Evolutionary conservation across 805 yeast genomes (phyloP), one percentile per base, ranked within the genome.

Genomic region (Candida odintsovae): DNA sequence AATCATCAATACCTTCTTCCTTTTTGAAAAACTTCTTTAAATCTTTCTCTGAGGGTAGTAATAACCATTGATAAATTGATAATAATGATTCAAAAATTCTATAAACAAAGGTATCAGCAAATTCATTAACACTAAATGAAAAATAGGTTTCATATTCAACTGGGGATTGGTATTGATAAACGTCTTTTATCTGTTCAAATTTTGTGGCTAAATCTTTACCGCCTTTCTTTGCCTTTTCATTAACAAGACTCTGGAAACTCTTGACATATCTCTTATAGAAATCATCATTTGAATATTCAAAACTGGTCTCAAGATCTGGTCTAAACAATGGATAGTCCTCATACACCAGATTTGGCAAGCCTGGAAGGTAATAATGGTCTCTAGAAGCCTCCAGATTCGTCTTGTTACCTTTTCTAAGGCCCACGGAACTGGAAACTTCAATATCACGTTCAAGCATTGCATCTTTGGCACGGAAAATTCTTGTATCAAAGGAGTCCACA

Each of bases 281-380:
- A 9, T 54, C 54, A 6, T 52, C 50, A 31, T 56, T 52, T 0
- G 48, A 35, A 11, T 49, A 38, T 41, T 58, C 62, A 8, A 28
- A 15, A 33, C 59, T 52, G 4, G 35, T 31, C 2, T 43, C 48
- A 2, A 38, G 26, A 18, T 46, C 48, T 13, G 64, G 64, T 22
- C 45, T 49, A 35, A 60, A 54, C 4, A 51, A 46, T 1, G 64
- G 64, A 37, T 58, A 59, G 9, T 52, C 55, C 37, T 59, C 62
- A 37, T 51, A 56, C 4, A 57, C 42, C 19, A 56, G 35, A 13
- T 47, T 46, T 2, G 63, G 62, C 31, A 58, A 18, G 0, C 57
- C 55, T 3, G 62, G 62, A 2, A 56, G 40, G 31, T 55, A 58
- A 25, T 44, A 49, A 38, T 55, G 54, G 9, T 53, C 57, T n/a